phyloP scores from a whole-genome alignment of 1,284 basidiomycete species.

The Chalciporus sp. region DNA sequence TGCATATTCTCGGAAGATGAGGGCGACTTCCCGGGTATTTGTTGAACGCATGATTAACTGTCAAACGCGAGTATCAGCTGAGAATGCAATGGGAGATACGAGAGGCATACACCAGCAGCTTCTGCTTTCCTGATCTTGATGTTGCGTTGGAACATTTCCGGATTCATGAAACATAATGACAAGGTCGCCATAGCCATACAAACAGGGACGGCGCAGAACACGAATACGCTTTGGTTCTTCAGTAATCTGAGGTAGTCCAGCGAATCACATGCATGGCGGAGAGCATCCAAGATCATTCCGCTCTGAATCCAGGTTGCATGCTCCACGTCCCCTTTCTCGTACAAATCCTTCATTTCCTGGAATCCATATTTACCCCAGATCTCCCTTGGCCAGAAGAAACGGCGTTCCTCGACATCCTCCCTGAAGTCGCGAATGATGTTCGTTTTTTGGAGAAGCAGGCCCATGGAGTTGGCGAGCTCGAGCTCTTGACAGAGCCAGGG shows the following conservation, averaged over 20 bases:
- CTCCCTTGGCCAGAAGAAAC: conserved; percentile 95
- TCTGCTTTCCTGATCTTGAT: conserved; percentile 96
- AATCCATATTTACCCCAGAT: conserved; percentile 87
- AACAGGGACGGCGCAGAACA: conserved; percentile 95
- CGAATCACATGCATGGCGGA: conserved; percentile 83
- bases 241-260: conserved; percentile 91
- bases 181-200: conserved; percentile 97
- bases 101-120: conserved; percentile 70
- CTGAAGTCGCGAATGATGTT: conserved; percentile 97
- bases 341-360: conserved; percentile 67
- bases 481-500: conserved; percentile 80
- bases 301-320: conserved; percentile 81
- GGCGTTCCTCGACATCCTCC: conserved; percentile 86
- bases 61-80: neutral
- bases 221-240: conserved; percentile 92
- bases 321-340: conserved; percentile 52
- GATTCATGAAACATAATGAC: conserved; percentile 92
- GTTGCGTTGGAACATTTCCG: conserved; percentile 84
- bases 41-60: conserved; percentile 90
- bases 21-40: conserved; percentile 90
- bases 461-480: conserved; percentile 93
- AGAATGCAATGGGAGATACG: neutral
- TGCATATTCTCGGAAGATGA: conserved; percentile 85
- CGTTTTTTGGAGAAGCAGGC: conserved; percentile 96
- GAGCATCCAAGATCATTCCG: conserved; percentile 89